Evolutionary conservation across 192 early-diverging fungal genomes (phyloP), one percentile per base, ranked within the genome.

Genomic region (Mortierella claussenii): DNA sequence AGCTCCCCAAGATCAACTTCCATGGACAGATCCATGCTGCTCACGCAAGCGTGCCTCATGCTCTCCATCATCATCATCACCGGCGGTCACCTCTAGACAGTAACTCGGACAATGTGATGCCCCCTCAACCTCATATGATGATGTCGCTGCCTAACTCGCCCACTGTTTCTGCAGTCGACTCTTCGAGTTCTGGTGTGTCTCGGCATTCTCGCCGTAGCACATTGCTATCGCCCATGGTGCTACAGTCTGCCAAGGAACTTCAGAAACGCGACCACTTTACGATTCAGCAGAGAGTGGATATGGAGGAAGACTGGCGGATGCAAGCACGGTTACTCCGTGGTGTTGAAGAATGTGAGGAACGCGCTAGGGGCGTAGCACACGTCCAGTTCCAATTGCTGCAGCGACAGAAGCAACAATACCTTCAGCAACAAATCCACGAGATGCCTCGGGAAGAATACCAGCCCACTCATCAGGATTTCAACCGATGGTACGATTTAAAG

Each of bases 241-340:
- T 56, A 15, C 69, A 62, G 26, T 62, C 54, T 0, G 69, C 69
- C 0, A 30, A 37, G 15, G 60, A 57, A 30, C 60, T 71, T 2
- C 69, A 71, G 18, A 71, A 71, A 37, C 69, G 51, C 8, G 69
- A 71, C 30, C 44, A 71, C 15, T 57, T 30, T 17, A 71, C 69
- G 12, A 56, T 71, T 12, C 50, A 62, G 23, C 43, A 71, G 23
- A 53, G 69, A 21, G 44, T 71, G 6, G 52, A 49, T 26, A 46
- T 71, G 53, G 68, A 70, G 46, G 68, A 70, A 44, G 60, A 62
- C 21, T 70, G 68, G 68, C 53, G 68, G 34, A 10, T 71, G 45
- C 51, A 71, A 44, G 69, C 60, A 8, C 31, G 47, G n/a, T 24
- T 71, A 17, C 33, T 60, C n/a, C 46, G 31, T 4, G 31, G 66